These are phyloP conservation scores for Phytophthora macrochlamydospora DNA, from an alignment of 352 stramenopile species.

Conservation along the genomic window DNA sequence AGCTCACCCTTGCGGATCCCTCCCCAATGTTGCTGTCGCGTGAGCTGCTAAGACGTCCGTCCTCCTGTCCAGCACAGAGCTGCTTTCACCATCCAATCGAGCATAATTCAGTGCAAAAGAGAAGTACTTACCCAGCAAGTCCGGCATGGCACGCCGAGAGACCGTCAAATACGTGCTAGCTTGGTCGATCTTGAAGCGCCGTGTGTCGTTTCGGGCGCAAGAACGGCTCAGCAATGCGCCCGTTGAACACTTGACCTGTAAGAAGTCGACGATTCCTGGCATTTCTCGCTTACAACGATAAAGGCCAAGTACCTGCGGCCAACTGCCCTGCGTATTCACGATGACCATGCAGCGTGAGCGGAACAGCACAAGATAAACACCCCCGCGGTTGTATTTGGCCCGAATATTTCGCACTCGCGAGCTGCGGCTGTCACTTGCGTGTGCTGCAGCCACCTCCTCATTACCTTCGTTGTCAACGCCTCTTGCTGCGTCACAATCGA, in stretches of 20 bases:
- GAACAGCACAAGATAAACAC: conserved; percentile 16
- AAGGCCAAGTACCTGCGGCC: too few species aligned
- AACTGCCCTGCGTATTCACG: too few species aligned
- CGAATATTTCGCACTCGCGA: conserved; percentile 13
- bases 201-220: conserved; percentile 40
- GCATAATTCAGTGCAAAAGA: background rate
- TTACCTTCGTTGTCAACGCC: conserved; percentile 1
- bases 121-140: background rate
- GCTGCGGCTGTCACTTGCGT: conserved; percentile 3
- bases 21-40: background rate
- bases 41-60: background rate
- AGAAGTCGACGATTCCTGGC: too few species aligned
- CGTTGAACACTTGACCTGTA: too few species aligned
- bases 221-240: too few species aligned
- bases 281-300: conserved; percentile 13
- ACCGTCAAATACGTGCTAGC: background rate
- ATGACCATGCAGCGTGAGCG: conserved; percentile 14
- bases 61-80: background rate
- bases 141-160: background rate
- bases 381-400: conserved; percentile 26
- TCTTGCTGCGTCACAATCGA: conserved; percentile 15
- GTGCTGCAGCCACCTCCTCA: conserved; percentile 1
- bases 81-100: background rate
- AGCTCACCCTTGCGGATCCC: conserved; percentile 6
- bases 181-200: conserved; percentile 8